Base-by-base conservation (phyloP, 805 yeast genomes). In the Saccharomycopsis selenospora region DNA sequence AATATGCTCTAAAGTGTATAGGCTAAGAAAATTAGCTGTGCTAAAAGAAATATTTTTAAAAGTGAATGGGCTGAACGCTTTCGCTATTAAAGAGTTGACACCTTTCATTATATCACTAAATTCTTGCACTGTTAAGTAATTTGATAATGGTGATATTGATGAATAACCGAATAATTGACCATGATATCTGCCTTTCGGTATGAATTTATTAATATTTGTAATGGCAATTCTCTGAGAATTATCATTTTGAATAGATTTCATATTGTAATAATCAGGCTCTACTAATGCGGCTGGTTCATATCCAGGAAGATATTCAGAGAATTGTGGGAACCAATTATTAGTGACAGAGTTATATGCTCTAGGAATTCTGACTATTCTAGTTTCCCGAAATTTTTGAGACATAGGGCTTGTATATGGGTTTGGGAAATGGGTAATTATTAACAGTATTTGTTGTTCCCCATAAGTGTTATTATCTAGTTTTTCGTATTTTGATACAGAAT, bases 331-430 rank as follows among this genome's bases (percentile, higher is more conserved):
- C 27, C 64, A 30, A 50, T 71, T 43, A 11, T 24, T 36, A 1
- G 25, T 24, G 17, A 30, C 29, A 4, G 22, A 17, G 22, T 72
- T 65, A 48, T 71, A 77, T 1, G 67, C 50, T 52, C 89, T 61
- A 3, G 91, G 88, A 2, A 83, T 68, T 46, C 90, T 60, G 3
- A 83, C 80, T n/a, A 84, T 69, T 50, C 91, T 64, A 0, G 85
- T 77, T 5, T 57, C 49, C 17, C 48, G 41, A 50, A 57, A 70
- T 18, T 45, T 53, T 20, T 55, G 46, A 0, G 76, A 65, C 5
- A 57, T 57, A 3, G 45, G 50, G 2, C 66, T 59, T 1, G 57
- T 71, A 58, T 79, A 72, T 3, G 71, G 65, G 55, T 81, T 80
- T 4, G 88, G 89, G 58, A 81, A 84, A 61, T 83, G 90, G 27